Conservation (phyloP, 2,329 filamentous ascomycete genomes). For the Cladosporium oxysporum region DNA sequence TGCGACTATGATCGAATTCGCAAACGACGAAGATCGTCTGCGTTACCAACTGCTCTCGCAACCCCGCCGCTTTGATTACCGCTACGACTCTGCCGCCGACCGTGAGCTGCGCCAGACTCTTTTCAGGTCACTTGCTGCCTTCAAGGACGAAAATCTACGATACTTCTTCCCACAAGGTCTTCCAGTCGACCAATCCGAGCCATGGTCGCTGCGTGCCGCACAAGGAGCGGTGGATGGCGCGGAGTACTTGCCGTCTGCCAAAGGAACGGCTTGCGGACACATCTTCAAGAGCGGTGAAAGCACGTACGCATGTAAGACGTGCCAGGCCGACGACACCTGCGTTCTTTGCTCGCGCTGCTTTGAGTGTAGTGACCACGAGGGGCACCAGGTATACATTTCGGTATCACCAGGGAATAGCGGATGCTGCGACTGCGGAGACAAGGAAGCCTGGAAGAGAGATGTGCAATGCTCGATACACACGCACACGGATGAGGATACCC, state of each 20-base stretch:
- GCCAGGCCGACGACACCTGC: conserved; percentile 91
- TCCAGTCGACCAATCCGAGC: conserved; percentile 30
- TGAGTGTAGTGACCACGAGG: conserved; percentile 90
- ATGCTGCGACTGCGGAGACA: conserved; percentile 96
- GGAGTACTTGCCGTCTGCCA: conserved; percentile 88
- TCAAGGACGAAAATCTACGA: conserved; percentile 70
- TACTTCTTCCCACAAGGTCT: conserved; percentile 78
- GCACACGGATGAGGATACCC: conserved; percentile 38
- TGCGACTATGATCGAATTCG: conserved; percentile 44
- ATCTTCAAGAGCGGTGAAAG: conserved; percentile 95
- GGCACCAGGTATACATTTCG: conserved; percentile 85
- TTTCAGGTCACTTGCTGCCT: conserved; percentile 82
- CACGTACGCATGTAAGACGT: conserved; percentile 92
- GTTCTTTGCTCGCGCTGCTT: conserved; percentile 94
- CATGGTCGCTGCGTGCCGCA: conserved; percentile 77
- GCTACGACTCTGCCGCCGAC: conserved; percentile 71
- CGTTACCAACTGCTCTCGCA: conserved; percentile 79
- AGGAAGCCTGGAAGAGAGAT: conserved; percentile 87
- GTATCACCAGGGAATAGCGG: conserved; percentile 89
- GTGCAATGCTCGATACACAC: conserved; percentile 94
- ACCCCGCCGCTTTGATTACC: conserved; percentile 71
- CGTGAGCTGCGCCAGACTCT: conserved; percentile 74
- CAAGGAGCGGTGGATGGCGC: conserved; percentile 92
- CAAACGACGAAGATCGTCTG: conserved; percentile 72
- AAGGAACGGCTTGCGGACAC: conserved; percentile 92